Conservation (phyloP, 2,329 filamentous ascomycete genomes). For the Hypoxylon sp. region DNA sequence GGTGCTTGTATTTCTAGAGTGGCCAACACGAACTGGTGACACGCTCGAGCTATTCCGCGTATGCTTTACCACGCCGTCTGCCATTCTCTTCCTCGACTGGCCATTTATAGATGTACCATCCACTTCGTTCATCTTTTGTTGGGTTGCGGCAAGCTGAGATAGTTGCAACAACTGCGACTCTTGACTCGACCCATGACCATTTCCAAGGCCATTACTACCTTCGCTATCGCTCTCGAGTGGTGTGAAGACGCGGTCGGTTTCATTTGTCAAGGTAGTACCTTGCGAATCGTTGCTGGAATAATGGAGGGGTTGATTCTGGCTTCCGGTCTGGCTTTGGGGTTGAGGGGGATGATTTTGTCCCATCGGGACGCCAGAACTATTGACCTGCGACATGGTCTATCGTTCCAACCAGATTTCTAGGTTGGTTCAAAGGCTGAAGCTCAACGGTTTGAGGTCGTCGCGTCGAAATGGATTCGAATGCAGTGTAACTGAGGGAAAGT, state of each 20-base stretch:
- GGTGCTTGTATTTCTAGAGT: conserved; percentile 77
- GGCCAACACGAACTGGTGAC: conserved; percentile 61
- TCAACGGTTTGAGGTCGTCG: conserved; percentile 19
- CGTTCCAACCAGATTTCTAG: conserved; percentile 4
- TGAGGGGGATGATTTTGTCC: conserved; percentile 23
- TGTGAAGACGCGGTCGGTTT: conserved; percentile 54
- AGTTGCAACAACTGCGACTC: conserved; percentile 65
- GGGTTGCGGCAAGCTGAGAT: conserved; percentile 65
- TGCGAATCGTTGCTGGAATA: conserved; percentile 55
- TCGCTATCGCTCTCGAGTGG: conserved; percentile 55
- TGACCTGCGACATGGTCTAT: conserved; percentile 33
- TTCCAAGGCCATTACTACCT: conserved; percentile 50
- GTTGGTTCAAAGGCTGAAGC: not conserved
- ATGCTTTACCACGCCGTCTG: conserved; percentile 76
- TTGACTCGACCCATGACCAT: conserved; percentile 57
- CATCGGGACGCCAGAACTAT: conserved; percentile 7
- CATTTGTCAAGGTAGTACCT: conserved; percentile 52
- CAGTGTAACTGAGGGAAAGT: conserved; percentile 4
- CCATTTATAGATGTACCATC: conserved; percentile 47
- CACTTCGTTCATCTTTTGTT: conserved; percentile 57
- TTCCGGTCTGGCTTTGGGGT: conserved; percentile 25
- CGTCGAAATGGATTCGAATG: conserved; percentile 22
- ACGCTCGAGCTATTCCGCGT: conserved; percentile 51
- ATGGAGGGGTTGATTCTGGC: conserved; percentile 39
- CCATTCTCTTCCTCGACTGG: conserved; percentile 74